Base-by-base conservation (phyloP, 148 eudicot genomes). In the Arbutus unedo region DNA sequence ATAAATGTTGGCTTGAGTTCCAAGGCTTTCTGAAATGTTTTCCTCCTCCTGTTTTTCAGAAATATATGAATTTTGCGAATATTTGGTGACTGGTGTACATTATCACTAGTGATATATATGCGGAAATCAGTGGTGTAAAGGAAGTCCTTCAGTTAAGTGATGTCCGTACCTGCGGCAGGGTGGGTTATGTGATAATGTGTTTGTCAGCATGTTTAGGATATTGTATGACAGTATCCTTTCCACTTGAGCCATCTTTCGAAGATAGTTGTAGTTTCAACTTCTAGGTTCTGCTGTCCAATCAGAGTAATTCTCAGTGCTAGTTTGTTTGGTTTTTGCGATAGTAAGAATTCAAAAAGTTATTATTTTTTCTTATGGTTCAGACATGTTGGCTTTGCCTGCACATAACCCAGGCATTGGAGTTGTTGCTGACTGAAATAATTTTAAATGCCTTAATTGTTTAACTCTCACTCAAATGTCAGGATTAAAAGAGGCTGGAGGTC, bases 401-500 rank as follows among this genome's bases (percentile, higher is more conserved):
- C 38, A 21, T 21, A 21, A 31, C 49, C 15, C 6, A 31, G 19
- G 15, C 57, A 51, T 47, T 47, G 62, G 47, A 80, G 51, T 67
- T 67, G 25, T 80, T 16, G 76, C 21, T 64, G 74, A 2, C 47
- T 23, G 25, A 50, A 50, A 47, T 55, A 3, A 9, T 67, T 31
- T 60, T 0, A 9, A 45, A 79, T 59, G 53, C 38, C 68, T 80
- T 80, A 64, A 54, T 50, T 81, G 70, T 44, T 81, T 80, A 86
- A 83, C 64, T 80, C 50, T 87, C 53, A 41, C 57, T 77, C 76
- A 53, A 81, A 82, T 89, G 84, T 83, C 91, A 96, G 98, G 98
- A 85, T 89, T 84, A 54, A 90, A 89, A 79, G 88, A 89, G 80
- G 79, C 83, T 79, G 87, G 85, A 59, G 88, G 87, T 80, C 79